Evolutionary conservation across 495 filamentous ascomycete genomes (phyloP).

Genomic region (Darksidea phi): DNA sequence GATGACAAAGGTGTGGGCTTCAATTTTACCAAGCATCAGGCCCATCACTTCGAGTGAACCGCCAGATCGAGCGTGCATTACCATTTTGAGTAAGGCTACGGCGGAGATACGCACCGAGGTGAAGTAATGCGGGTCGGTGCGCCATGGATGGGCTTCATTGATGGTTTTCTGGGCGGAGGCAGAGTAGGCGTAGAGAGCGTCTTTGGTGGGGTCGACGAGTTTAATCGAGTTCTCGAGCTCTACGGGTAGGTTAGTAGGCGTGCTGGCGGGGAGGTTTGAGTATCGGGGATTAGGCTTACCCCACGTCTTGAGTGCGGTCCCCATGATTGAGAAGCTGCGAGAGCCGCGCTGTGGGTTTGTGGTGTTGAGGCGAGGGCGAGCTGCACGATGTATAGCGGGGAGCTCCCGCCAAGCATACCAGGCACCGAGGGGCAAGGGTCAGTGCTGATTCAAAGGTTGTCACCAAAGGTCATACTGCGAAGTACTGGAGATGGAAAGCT

Average conservation of each 20-base stretch:
- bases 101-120: conserved; percentile 90
- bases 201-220: conserved; percentile 79
- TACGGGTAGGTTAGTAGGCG: conserved; percentile 40
- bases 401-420: not conserved
- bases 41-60: conserved; percentile 96
- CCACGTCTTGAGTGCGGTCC: conserved; percentile 32
- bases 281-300: conserved; percentile 22
- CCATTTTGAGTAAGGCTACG: conserved; percentile 95
- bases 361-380: not conserved
- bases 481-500: too few species aligned
- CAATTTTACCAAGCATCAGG: conserved; percentile 93
- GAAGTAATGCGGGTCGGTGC: conserved; percentile 82
- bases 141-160: conserved; percentile 70
- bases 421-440: conserved; percentile 1
- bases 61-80: conserved; percentile 95
- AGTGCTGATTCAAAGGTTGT: not conserved
- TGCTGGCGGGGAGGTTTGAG: not conserved
- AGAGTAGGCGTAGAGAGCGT: conserved; percentile 87
- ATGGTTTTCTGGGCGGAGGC: conserved; percentile 60
- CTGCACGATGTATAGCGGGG: not conserved
- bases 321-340: conserved; percentile 19
- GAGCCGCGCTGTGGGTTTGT: conserved; percentile 2
- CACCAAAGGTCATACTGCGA: not conserved
- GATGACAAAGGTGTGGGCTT: conserved; percentile 79
- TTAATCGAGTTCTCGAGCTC: conserved; percentile 86